Evolutionary conservation across 208 protist genomes (phyloP).

Genomic region (Vickermania ingenoplastis): DNA sequence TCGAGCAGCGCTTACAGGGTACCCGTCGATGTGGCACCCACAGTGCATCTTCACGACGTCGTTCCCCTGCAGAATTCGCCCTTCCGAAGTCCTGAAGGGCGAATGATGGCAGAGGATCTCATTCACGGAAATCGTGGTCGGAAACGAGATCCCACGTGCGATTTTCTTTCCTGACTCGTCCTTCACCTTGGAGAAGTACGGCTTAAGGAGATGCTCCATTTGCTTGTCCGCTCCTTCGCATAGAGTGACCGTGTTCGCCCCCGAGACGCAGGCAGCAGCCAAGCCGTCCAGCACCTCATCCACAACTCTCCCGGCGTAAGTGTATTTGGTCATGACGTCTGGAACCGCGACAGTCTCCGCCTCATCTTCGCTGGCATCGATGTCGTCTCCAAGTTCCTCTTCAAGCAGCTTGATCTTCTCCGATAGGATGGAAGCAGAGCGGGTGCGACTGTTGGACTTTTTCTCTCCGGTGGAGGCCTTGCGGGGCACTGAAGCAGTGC

Average conservation of each 20-base stretch:
- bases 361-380: conserved; percentile 62
- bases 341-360: conserved; percentile 65
- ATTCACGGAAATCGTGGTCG: conserved; percentile 97
- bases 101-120: conserved; percentile 95
- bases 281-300: conserved; percentile 88
- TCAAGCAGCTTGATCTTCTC: conserved; percentile 37
- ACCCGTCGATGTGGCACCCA: conserved; percentile 97
- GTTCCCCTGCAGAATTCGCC: conserved; percentile 50
- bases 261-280: conserved; percentile 39
- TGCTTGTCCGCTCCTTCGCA: conserved; percentile 65
- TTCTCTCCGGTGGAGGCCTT: neutral
- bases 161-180: conserved; percentile 33
- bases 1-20: conserved; percentile 90
- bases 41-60: conserved; percentile 98
- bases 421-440: conserved; percentile 35
- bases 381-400: conserved; percentile 38
- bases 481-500: neutral
- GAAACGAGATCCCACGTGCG: conserved; percentile 93
- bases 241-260: conserved; percentile 61
- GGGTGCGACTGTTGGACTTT: conserved; percentile 7
- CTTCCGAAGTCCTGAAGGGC: conserved; percentile 78
- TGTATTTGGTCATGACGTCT: conserved; percentile 96
- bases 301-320: conserved; percentile 78
- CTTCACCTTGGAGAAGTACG: conserved; percentile 64
- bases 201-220: conserved; percentile 26